Conservation (phyloP, 176 grass and related monocot genomes). For the Themeda triandra region DNA sequence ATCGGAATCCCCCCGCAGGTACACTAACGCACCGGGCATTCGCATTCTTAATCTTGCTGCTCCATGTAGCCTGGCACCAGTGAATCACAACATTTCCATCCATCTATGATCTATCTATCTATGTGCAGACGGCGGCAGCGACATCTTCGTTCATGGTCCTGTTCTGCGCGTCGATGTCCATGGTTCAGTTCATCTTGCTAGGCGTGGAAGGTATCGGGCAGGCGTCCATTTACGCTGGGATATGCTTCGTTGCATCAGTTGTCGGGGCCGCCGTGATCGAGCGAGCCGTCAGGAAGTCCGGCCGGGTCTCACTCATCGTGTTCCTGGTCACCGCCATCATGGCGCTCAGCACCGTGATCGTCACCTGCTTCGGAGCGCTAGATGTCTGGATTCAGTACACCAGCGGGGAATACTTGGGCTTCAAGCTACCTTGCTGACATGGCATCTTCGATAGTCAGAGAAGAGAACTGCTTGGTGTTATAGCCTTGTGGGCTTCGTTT, state of each 20-base stretch:
- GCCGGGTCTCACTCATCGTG: constrained; percentile 64
- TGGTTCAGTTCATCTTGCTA: constrained; percentile 74
- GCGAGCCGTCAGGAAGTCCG: constrained; percentile 44
- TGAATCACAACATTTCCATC: not conserved
- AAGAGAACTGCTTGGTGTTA: not conserved
- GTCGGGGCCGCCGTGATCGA: constrained; percentile 37
- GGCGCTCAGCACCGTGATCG: constrained; percentile 64
- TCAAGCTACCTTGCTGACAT: constrained; percentile 61
- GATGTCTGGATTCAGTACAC: constrained; percentile 62
- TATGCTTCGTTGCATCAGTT: constrained; percentile 56
- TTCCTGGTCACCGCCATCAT: constrained; percentile 62
- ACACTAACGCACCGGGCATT: not conserved
- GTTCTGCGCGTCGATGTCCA: constrained; percentile 82
- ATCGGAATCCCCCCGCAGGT: constrained; percentile 77
- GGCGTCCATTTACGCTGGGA: constrained; percentile 41
- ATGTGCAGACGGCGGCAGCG: constrained; percentile 49
- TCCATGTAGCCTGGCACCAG: not conserved
- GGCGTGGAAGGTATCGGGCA: constrained; percentile 54
- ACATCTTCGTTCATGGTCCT: constrained; percentile 78
- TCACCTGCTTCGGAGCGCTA: constrained; percentile 48
- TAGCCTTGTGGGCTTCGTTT: not conserved
- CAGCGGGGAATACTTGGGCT: constrained; percentile 73
- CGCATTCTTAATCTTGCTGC: not conserved
- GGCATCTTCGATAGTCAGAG: no score
- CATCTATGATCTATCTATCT: not conserved